Evolutionary conservation across 352 stramenopile genomes (phyloP).

Genomic region (Aphanomyces cochlioides): DNA sequence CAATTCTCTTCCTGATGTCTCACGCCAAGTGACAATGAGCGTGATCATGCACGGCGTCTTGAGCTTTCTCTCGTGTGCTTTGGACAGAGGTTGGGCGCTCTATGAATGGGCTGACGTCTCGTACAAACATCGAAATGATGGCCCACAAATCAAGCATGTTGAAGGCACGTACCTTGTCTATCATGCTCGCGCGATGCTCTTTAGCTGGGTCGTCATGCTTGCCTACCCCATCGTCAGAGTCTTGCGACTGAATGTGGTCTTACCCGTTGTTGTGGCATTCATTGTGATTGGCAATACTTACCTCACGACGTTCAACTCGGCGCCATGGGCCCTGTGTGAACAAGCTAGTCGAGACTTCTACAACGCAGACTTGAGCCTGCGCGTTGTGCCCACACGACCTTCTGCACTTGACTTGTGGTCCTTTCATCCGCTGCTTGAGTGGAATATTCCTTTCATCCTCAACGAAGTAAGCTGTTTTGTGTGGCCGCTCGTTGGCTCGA

Average conservation of each 20-base stretch:
- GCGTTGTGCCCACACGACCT: background rate
- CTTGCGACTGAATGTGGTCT: background rate
- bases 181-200: background rate
- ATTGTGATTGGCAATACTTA: background rate
- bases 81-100: background rate
- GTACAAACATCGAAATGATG: background rate
- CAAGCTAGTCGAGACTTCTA: background rate
- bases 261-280: background rate
- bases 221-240: background rate
- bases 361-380: background rate
- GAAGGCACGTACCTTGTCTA: background rate
- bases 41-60: background rate
- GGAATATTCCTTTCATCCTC: background rate
- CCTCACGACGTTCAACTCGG: background rate
- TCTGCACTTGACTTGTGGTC: background rate
- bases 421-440: background rate
- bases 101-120: slow-evolving; percentile 2
- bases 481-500: background rate
- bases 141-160: too few relatives aligned
- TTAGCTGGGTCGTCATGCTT: background rate
- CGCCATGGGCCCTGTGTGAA: background rate
- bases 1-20: background rate
- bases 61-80: background rate
- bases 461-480: slow-evolving; percentile 6
- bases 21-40: background rate